Base-by-base conservation (phyloP, 345 rosid species). In the Eutrema heterophyllum region DNA sequence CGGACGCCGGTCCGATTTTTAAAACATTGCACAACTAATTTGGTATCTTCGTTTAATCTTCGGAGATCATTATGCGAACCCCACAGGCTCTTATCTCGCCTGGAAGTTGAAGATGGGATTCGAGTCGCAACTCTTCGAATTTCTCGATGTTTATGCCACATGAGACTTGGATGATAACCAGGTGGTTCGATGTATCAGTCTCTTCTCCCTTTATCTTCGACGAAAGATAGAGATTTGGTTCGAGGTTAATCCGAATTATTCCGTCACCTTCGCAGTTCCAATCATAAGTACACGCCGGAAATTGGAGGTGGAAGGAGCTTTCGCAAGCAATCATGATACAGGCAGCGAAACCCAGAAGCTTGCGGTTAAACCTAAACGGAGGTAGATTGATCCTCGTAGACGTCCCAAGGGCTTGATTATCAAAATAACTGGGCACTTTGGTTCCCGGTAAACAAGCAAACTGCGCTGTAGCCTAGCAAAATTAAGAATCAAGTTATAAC, bases 31-130 rank as follows among this genome's bases (percentile, higher is more conserved):
- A 43, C 46, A 43, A n/a, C 21, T 45, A n/a, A n/a, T 15, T 11
- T 1, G 43, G n/a, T n/a, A n/a, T n/a, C n/a, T n/a, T n/a, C n/a
- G n/a, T n/a, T n/a, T 16, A 4, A 18, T 32, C 18, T 0, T 6
- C 56, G 14, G 4, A 5, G 5, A 51, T 16, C 21, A n/a, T n/a
- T n/a, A 60, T 24, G 8, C 62, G 61, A 62, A 51, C 16, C 0
- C 64, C 64, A 43, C 54, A 43, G 2, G 35, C 45, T 21, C 2
- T 13, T 2, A 64, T 72, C 70, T 43, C 70, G 5, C 29, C 29
- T 55, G 39, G 49, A 9, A 51, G 2, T n/a, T 35, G 64, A 44
- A 73, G 70, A 72, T 30, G 36, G n/a, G n/a, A n/a, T n/a, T n/a
- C n/a, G n/a, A n/a, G n/a, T n/a, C n/a, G n/a, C n/a, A n/a, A n/a